Base-by-base conservation (phyloP, 345 rosid genomes). In the Laguncularia racemosa region DNA sequence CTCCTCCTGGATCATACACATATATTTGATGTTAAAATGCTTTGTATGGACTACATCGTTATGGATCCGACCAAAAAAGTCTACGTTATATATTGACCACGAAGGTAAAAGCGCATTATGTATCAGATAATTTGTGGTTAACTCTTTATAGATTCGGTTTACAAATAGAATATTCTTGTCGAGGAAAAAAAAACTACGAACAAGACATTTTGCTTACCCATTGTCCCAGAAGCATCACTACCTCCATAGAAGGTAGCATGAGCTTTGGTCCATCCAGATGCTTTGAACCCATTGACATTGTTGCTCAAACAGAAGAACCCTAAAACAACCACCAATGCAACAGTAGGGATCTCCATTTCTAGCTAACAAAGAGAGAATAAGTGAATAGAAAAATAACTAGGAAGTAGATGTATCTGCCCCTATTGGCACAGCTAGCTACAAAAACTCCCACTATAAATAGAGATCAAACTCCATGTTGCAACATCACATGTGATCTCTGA, bases 161-260 rank as follows among this genome's bases (percentile, higher is more conserved):
- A 16, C 16, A 16, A n/a, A n/a, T n/a, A n/a, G n/a, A n/a, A n/a
- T n/a, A n/a, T n/a, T n/a, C n/a, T n/a, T n/a, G n/a, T n/a, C n/a
- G 9, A 15, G 43, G 16, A 26, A 14, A 12, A 5, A 57, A 46
- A 15, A 17, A 26, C 13, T 23, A 18, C 48, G 15, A 21, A 46
- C 26, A 40, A 49, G 40, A 11, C 19, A 20, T 45, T 13, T 38
- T 19, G 49, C 72, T 9, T 70, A 86, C 89, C 91, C 95, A 87
- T 84, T 6, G 95, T 87, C 62, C 95, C 95, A 1, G 91, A 82
- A 51, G 95, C 95, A 58, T 84, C 95, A 44, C 84, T 67, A 47
- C 91, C 95, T 23, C 95, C 95, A 57, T 87, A 87, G 67, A 87
- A 87, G 1, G 95, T 87, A 50, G 95, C 95, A 58, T 87, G 95